Evolutionary conservation across 1,139 yeast genomes (phyloP).

Genomic region (Protomyces lactucae-debilis): DNA sequence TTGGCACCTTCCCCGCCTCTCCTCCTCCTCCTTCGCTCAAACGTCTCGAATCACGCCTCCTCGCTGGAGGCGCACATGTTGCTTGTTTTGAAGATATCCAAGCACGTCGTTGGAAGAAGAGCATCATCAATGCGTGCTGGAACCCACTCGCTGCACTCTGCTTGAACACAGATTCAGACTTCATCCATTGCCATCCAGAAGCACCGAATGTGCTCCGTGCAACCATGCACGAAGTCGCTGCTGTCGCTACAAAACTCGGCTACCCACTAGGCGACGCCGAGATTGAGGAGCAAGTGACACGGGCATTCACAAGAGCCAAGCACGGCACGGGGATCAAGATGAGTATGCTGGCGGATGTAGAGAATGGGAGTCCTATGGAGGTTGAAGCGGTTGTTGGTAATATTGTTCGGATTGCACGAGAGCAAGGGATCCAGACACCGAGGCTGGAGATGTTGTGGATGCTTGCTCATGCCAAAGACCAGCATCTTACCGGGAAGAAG

Average conservation of each 20-base stretch:
- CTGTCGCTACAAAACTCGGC: slow-evolving; percentile 58
- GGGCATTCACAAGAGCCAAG: slow-evolving; percentile 45
- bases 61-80: slow-evolving; percentile 12
- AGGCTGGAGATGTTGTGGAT: slow-evolving; percentile 49
- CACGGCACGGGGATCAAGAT: slow-evolving; percentile 53
- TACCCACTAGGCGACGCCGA: slow-evolving; percentile 46
- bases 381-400: slow-evolving; percentile 66
- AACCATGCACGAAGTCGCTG: slow-evolving; percentile 60
- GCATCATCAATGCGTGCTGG: slow-evolving; percentile 62
- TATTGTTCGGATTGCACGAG: slow-evolving; percentile 55
- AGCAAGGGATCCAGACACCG: slow-evolving; percentile 54
- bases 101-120: slow-evolving; percentile 62
- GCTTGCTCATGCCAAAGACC: neutral
- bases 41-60: slow-evolving; percentile 17
- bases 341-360: slow-evolving; percentile 66
- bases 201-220: slow-evolving; percentile 45
- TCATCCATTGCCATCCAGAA: slow-evolving; percentile 35
- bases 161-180: slow-evolving; percentile 50
- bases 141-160: slow-evolving; percentile 56
- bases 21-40: slow-evolving; percentile 8
- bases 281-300: slow-evolving; percentile 49
- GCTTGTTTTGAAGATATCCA: neutral
- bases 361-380: slow-evolving; percentile 65
- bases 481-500: neutral
- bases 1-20: slow-evolving; percentile 50